Evolutionary conservation across 2,329 filamentous ascomycete genomes (phyloP), one percentile per base, ranked within the genome.

Genomic region (Myriosclerotinia scirpicola): DNA sequence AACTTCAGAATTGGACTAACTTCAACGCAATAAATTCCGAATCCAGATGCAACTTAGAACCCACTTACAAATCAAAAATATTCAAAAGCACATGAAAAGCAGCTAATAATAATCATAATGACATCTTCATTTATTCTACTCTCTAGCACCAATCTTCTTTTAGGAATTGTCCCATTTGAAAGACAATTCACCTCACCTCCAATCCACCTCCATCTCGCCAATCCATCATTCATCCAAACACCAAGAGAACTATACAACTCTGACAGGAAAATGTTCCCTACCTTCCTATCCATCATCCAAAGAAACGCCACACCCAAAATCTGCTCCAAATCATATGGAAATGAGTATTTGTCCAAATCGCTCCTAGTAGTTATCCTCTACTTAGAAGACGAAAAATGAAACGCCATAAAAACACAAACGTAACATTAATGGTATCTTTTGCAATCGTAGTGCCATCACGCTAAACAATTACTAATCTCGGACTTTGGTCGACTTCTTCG

Each of bases 401-500:
- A 65, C 54, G 44, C 64, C 54, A 52, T 15, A 50, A 65, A 60
- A 65, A 48, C 42, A 50, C 30, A 50, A 44, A 59, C 20, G 46
- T 11, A 65, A 65, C 46, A 65, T 42, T 44, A 60, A 20, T 65
- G 64, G 64, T 65, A 65, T 65, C 46, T 65, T 60, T 59, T 60
- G 64, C 54, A 60, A 60, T 65, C 44, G 22, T 44, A 40, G 46
- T 52, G 38, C 14, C 46, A 26, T 60, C 54, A 65, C 36, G 11
- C 36, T 38, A 42, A 59, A 60, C 36, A 30, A 60, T 60, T 44
- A 44, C 54, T 50, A 59, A 36, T 80, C 79, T 72, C 78, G 81
- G 68, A 85, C 80, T 78, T 87, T 90, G 71, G 87, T 88, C 63
- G 87, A 88, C 68, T 87, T 87, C 81, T 90, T 96, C 53, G 93